A percentile compares a stretch with the other conserved stretches of the same genome.
These are phyloP conservation scores for Sanghuangporus weigelae DNA, from an alignment of 1,284 basidiomycete species.

Conservation along the genomic window DNA sequence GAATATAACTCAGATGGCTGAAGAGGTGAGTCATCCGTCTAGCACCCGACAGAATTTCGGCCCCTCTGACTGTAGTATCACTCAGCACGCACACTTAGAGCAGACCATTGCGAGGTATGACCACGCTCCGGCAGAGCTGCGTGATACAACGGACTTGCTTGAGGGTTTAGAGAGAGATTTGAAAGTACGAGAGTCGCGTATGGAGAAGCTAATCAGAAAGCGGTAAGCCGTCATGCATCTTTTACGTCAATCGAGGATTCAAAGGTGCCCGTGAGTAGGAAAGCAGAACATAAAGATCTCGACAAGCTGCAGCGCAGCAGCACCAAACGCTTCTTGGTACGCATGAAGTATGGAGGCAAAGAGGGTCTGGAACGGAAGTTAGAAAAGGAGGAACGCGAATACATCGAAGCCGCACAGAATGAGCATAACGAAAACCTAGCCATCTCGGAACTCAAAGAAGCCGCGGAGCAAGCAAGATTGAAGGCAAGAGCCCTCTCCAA, in stretches of 20 bases:
- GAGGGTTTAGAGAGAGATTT: constrained; percentile 9
- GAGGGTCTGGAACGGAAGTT: constrained; percentile 14
- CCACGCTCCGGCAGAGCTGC: constrained; percentile 13
- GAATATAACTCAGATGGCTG: not conserved
- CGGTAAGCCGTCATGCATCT: not conserved
- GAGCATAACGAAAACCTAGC: constrained; percentile 14
- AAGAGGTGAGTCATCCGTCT: not conserved
- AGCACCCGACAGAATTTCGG: not conserved
- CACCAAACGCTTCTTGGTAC: constrained; percentile 11
- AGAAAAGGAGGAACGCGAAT: constrained; percentile 18
- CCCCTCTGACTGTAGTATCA: not conserved
- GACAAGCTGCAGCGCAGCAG: constrained; percentile 15
- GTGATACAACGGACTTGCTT: constrained; percentile 1
- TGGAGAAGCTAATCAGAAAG: constrained; percentile 12
- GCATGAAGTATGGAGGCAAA: constrained; percentile 11
- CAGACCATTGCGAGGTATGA: constrained; percentile 9
- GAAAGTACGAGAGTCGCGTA: not conserved
- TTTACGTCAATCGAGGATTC: not conserved
- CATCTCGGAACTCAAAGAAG: constrained; percentile 11
- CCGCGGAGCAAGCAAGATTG: constrained; percentile 8
- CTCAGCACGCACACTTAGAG: not conserved
- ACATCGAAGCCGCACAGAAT: constrained; percentile 15
- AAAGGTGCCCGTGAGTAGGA: not conserved
- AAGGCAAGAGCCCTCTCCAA: not conserved
- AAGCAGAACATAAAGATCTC: constrained; percentile 15